phyloP scores from a whole-genome alignment of 2,329 filamentous ascomycete species.

The Aureobasidium sp. region DNA sequence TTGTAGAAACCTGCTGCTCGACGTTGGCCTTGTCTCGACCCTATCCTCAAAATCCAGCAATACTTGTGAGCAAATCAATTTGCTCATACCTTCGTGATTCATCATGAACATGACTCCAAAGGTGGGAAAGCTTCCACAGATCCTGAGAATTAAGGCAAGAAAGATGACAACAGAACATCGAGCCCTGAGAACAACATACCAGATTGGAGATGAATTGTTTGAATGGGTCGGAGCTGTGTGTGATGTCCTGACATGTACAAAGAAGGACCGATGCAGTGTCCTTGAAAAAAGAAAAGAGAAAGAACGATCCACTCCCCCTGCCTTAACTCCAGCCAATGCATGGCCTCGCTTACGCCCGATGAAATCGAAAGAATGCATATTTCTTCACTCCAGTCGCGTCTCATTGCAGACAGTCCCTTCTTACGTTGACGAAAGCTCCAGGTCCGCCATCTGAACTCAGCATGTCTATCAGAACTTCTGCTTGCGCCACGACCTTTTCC shows the following conservation, averaged over 20 bases:
- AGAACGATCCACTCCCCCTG: background rate
- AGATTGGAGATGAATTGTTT: background rate
- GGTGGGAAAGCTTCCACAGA: background rate
- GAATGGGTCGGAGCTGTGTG: background rate
- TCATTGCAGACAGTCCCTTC: constrained; percentile 11
- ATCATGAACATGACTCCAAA: background rate
- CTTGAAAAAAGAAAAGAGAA: background rate
- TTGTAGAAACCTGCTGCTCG: background rate
- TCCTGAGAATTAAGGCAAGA: background rate
- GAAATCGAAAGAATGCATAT: background rate
- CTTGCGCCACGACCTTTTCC: constrained; percentile 79
- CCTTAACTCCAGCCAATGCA: background rate
- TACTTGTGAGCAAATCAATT: background rate
- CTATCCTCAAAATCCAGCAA: no score
- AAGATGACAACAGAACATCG: background rate
- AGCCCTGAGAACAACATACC: background rate
- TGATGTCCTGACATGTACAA: constrained; percentile 3
- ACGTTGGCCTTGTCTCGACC: background rate
- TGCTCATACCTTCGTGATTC: background rate
- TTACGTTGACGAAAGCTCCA: constrained; percentile 74
- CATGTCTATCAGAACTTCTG: constrained; percentile 75
- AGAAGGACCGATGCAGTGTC: background rate
- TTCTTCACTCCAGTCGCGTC: background rate
- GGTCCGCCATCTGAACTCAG: constrained; percentile 61
- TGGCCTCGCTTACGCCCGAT: background rate